phyloP scores from a whole-genome alignment of 1,139 yeast genomes.

The Geotrichum citri-aurantii region DNA sequence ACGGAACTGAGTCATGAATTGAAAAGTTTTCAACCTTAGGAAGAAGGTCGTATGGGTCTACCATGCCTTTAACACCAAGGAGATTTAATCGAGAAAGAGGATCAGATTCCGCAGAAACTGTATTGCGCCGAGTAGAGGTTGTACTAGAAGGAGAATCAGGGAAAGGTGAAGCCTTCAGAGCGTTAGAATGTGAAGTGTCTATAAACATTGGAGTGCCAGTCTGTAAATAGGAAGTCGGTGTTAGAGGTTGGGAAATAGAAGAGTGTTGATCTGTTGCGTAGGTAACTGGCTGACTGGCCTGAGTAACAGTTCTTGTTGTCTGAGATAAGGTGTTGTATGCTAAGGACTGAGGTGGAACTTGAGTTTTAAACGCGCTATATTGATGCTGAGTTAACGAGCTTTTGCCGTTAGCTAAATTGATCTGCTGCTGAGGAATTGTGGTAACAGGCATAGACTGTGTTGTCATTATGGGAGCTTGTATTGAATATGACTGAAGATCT shows the following conservation, averaged over 20 bases:
- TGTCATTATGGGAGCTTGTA: neutral
- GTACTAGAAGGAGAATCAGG: neutral
- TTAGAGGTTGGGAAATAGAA: neutral
- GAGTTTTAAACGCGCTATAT: neutral
- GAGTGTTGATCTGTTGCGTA: neutral
- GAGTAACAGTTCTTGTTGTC: neutral
- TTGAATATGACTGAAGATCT: neutral
- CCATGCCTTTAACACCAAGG: neutral
- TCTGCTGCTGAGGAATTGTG: neutral
- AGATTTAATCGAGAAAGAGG: neutral
- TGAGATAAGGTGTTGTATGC: neutral
- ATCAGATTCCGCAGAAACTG: neutral
- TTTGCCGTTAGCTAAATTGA: neutral
- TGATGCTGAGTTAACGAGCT: neutral
- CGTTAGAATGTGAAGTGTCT: neutral
- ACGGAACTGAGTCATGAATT: constrained; percentile 30
- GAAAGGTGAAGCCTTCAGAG: neutral
- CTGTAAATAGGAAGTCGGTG: neutral
- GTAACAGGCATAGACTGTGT: neutral
- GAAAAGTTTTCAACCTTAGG: neutral
- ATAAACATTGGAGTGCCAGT: neutral
- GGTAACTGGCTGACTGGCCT: neutral
- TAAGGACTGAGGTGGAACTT: neutral
- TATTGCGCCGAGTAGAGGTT: neutral
- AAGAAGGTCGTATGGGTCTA: neutral